These are phyloP conservation scores for Phragmites australis DNA, from an alignment of 176 grass and related monocot species.

Conservation along the genomic window DNA sequence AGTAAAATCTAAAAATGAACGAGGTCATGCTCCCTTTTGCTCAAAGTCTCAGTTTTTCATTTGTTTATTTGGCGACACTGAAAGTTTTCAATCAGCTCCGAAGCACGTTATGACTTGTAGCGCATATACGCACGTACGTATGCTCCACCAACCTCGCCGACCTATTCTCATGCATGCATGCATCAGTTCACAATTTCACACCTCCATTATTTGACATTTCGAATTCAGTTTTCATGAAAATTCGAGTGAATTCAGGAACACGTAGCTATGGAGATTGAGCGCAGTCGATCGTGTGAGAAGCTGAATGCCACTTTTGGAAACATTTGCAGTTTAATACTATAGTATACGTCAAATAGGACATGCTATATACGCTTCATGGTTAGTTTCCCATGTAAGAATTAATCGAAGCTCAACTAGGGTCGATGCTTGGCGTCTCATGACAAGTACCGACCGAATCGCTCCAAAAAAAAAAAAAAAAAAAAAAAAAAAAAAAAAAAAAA, in stretches of 20 bases:
- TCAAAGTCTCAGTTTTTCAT: not conserved
- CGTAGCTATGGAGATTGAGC: not conserved
- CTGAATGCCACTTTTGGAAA: not conserved
- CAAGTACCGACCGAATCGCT: not conserved
- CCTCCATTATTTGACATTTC: not conserved
- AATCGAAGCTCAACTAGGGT: not conserved
- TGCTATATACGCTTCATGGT: not conserved
- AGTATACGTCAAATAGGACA: not conserved
- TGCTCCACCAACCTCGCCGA: conserved; percentile 3
- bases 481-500: no score
- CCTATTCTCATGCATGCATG: not conserved
- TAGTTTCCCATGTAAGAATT: not conserved
- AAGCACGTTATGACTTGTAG: not conserved
- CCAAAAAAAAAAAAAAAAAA: no score
- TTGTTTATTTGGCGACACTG: not conserved
- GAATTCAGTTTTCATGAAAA: not conserved
- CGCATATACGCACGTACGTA: not conserved
- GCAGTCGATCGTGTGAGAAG: not conserved
- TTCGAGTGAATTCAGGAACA: not conserved
- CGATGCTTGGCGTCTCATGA: conserved; percentile 1
- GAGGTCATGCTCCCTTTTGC: not conserved
- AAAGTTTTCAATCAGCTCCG: conserved; percentile 2
- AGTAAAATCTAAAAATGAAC: not conserved
- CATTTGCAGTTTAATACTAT: not conserved
- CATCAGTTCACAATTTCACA: not conserved